Evolutionary conservation across 2,329 filamentous ascomycete species (phyloP).

Genomic region (Ophiostoma angusticollis): DNA sequence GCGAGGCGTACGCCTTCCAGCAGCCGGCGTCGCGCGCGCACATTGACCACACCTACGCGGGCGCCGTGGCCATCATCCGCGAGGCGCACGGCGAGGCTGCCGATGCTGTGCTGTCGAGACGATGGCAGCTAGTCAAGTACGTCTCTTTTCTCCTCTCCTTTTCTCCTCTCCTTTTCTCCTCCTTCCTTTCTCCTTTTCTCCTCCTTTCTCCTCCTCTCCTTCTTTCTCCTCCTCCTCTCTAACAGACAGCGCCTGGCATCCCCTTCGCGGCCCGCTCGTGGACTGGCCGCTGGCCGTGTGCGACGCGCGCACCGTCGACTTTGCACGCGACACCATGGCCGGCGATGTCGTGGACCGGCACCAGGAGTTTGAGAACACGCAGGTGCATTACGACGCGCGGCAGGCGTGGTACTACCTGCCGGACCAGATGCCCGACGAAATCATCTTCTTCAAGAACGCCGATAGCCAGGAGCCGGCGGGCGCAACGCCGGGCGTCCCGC

Average conservation of each 20-base stretch:
- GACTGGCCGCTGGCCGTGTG: slow-evolving; percentile 16
- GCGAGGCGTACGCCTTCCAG: slow-evolving; percentile 9
- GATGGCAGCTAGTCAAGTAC: slow-evolving; percentile 11
- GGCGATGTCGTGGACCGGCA: slow-evolving; percentile 15
- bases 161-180: not conserved
- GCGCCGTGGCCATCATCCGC: slow-evolving; percentile 40
- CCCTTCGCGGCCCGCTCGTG: slow-evolving; percentile 13
- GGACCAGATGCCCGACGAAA: slow-evolving; percentile 13
- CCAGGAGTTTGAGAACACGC: slow-evolving; percentile 15
- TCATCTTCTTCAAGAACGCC: slow-evolving; percentile 15
- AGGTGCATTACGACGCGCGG: slow-evolving; percentile 12
- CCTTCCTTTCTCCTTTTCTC: not conserved
- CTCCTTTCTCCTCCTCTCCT: not conserved
- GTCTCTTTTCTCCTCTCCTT: not conserved
- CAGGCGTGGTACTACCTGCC: slow-evolving; percentile 15
- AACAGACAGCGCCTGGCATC: slow-evolving; percentile 14
- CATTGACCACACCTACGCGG: slow-evolving; percentile 19
- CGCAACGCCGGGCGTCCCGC: slow-evolving; percentile 10
- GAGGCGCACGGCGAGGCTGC: slow-evolving; percentile 27
- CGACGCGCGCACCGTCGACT: slow-evolving; percentile 14
- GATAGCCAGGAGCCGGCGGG: slow-evolving; percentile 8
- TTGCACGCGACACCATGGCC: slow-evolving; percentile 14
- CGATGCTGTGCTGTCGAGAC: not conserved
- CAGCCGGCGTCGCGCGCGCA: slow-evolving; percentile 12
- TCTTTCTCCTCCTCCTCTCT: not conserved